Evolutionary conservation across 495 filamentous ascomycete genomes (phyloP), one percentile per base, ranked within the genome.

Genomic region (Penicilliopsis zonata): DNA sequence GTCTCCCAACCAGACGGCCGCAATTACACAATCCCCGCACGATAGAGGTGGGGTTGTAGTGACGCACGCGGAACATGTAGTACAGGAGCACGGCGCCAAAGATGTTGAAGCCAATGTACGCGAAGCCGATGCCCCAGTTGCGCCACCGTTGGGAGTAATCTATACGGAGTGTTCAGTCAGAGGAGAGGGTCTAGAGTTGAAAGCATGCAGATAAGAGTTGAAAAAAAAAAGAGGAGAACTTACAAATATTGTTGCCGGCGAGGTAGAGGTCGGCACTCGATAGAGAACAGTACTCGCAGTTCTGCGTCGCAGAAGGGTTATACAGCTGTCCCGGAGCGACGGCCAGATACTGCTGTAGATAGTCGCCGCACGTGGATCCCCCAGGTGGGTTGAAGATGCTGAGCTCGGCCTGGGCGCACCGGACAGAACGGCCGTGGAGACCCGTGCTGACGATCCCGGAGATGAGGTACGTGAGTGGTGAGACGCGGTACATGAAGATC

Each of bases 401-500:
- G 15, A 72, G 41, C 39, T 77, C 72, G 23, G 44, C 49, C 1
- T 27, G 27, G 8, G 58, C 41, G 50, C 71, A 76, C 4, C 42
- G 32, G 19, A 76, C 61, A 0, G 38, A 29, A 3, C 59, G 44
- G 2, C 44, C 50, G 30, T 67, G 58, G 29, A 73, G 51, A 4
- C 59, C 63, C 9, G 69, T 67, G 3, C 41, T 57, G 0, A 64
- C 58, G 28, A 76, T 49, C 16, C 66, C 68, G 13, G 66, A 54
- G 28, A 78, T 57, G 9, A 75, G 52, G 39, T 78, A 82, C 1
- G 72, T 76, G 28, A 74, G 49, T 0, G 69, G 68, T 0, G 61
- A 63, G 26, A 65, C 50, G 29, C 57, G 55, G 45, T 72, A 72
- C 68, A 72, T 73, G 57, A 70, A 72, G 35, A 61, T 58, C 69